Evolutionary conservation across 139 green algal species (phyloP), one percentile per base, ranked within the genome.

Genomic region (Astrephomene gubernaculifera): DNA sequence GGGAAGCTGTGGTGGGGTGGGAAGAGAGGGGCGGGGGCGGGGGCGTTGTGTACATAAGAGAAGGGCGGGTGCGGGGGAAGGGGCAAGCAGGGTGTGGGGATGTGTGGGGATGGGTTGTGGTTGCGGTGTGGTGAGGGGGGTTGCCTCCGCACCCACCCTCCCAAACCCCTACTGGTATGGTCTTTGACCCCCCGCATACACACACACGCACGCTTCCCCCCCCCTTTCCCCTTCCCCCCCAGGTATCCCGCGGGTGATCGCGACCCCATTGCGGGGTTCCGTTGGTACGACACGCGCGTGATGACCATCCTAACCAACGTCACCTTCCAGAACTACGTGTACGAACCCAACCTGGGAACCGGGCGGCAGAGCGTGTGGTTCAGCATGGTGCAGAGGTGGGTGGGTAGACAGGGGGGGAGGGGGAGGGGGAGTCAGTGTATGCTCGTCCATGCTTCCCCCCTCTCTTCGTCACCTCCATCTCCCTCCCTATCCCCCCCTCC

Each of bases 191-290:
- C 49, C 49, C 49, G 12, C 49, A 25, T 17, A 57, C 49, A 57
- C 49, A 57, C 49, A 57, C 17, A 57, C 49, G 17, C 49, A 57
- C 49, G 17, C 49, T 25, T n/a, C n/a, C n/a, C n/a, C n/a, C n/a
- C 65, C 39, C 3, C 43, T 8, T 43, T 41, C 43, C 22, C 43
- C 22, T 25, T 22, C 69, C 43, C 43, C 70, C 41, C 35, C 63
- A 72, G 69, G 27, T 94, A 93, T 71, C 91, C 91, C 4, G 90
- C 80, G 0, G 70, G 75, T 33, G 27, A 83, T 17, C 64, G 71
- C 38, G 91, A 94, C 65, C 81, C 92, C n/a, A 90, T 91, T 24
- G 84, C 92, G 7, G 92, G 92, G 22, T 95, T 94, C 72, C 90
- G 90, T 33, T 92, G 81, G 79, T 90, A 90, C 68, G 87, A 90